phyloP scores from a whole-genome alignment of 2,329 filamentous ascomycete species.

The Aspergillus aculeatinus region DNA sequence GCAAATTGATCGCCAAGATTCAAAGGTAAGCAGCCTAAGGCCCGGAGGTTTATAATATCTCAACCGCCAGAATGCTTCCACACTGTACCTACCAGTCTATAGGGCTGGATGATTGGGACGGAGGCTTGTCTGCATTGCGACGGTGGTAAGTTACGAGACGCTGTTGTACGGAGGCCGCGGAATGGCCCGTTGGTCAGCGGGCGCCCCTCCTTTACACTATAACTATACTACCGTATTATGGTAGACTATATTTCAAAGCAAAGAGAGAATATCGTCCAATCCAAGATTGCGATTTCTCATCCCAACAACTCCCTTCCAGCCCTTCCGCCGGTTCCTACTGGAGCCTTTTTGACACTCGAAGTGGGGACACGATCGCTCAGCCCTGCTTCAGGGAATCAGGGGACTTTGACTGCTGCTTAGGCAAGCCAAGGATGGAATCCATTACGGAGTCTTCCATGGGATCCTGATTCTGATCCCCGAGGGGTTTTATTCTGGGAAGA shows the following conservation, averaged over 20 bases:
- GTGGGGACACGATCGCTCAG: neutral
- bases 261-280: neutral
- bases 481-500: neutral
- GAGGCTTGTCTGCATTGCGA: neutral
- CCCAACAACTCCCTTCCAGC: neutral
- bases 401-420: neutral
- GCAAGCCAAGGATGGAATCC: neutral
- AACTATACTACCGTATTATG: too few species aligned
- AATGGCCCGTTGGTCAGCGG: neutral
- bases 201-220: neutral
- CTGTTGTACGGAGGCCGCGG: neutral
- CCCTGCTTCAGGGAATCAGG: neutral
- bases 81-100: neutral
- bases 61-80: neutral
- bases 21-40: too few species aligned
- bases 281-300: neutral
- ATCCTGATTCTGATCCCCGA: neutral
- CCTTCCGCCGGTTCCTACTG: neutral
- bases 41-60: neutral
- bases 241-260: too few species aligned
- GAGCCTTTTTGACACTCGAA: neutral
- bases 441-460: neutral
- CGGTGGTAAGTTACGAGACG: neutral
- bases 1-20: too few species aligned
- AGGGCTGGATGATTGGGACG: neutral